Evolutionary conservation across 2,329 filamentous ascomycete genomes (phyloP), one percentile per base, ranked within the genome.

Genomic region (Fusarium ambrosium): DNA sequence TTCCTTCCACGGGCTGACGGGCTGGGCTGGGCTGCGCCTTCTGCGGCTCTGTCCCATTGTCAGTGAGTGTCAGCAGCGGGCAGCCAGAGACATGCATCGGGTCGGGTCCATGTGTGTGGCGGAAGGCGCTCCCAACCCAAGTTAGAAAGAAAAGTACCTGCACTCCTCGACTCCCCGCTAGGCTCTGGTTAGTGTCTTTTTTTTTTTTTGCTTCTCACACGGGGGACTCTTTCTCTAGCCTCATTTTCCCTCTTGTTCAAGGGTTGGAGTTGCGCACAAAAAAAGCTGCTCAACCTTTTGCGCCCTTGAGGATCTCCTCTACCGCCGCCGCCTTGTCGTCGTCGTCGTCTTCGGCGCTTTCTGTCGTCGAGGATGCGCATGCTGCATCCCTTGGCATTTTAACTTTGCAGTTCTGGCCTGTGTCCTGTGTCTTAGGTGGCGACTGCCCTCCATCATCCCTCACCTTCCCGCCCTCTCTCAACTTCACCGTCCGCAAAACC

Each of bases 381-480:
- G 64, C 32, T 29, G 61, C 62, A 53, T 43, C 58, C 55, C 20
- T 39, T 61, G 39, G 43, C 45, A 48, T 63, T 58, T 59, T 66
- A 62, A 32, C 62, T 48, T 58, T 64, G 20, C 62, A 62, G 69
- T 24, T 75, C 68, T 71, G 63, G 62, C 66, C 62, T 71, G 61
- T 73, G 63, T 64, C 72, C 56, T 70, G 61, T 73, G 63, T 62
- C 72, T 69, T 68, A 63, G 65, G 70, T 74, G 72, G 72, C 72
- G 67, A 75, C 73, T 75, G 53, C 58, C 62, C 69, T 74, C 53
- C 63, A 59, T 48, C 62, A 53, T 58, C 66, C 72, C 62, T 73
- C 56, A 70, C 72, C 69, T 36, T 62, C 43, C 45, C 60, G 59
- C 72, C 69, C 22, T 65, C 69, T 37, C 43, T 55, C 43, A 39